These are phyloP conservation scores for Vigna angularis DNA, from an alignment of 306 rosid species.

Conservation along the genomic window DNA sequence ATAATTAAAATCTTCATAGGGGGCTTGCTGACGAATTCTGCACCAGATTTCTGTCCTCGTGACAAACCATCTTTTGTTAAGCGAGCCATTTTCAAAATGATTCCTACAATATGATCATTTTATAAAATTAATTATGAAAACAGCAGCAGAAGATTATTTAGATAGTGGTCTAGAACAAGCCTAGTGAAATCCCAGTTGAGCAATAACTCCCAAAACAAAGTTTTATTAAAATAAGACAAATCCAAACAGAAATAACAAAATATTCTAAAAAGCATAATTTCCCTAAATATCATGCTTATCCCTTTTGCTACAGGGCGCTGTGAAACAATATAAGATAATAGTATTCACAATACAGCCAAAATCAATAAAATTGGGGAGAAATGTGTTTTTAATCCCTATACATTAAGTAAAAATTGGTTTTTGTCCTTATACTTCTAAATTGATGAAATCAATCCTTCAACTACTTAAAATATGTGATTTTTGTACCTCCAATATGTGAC, in stretches of 20 bases:
- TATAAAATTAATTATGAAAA: conserved; percentile 30
- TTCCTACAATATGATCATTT: conserved; percentile 55
- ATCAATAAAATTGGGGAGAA: neutral
- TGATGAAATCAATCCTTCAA: neutral
- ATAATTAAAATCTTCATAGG: conserved; percentile 71
- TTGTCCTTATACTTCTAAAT: no score
- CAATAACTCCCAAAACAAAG: neutral
- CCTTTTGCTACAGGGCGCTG: conserved; percentile 2
- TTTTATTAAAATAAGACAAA: neutral
- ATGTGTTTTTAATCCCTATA: neutral
- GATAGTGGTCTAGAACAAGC: neutral
- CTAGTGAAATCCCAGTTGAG: conserved; percentile 18
- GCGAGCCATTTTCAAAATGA: conserved; percentile 91
- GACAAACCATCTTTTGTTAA: conserved; percentile 69
- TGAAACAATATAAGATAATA: conserved; percentile 18
- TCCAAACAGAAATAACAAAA: conserved; percentile 11
- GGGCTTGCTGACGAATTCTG: conserved; percentile 71
- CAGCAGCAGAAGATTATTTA: conserved; percentile 10
- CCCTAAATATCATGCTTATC: conserved; percentile 16
- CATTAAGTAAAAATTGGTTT: no score
- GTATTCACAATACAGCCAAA: conserved; percentile 31
- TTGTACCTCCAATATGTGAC: neutral
- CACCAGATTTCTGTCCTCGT: conserved; percentile 69
- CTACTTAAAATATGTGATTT: neutral
- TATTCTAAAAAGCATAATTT: neutral